These are phyloP conservation scores for Crithidia thermophila DNA, from an alignment of 208 protist species.

Conservation along the genomic window DNA sequence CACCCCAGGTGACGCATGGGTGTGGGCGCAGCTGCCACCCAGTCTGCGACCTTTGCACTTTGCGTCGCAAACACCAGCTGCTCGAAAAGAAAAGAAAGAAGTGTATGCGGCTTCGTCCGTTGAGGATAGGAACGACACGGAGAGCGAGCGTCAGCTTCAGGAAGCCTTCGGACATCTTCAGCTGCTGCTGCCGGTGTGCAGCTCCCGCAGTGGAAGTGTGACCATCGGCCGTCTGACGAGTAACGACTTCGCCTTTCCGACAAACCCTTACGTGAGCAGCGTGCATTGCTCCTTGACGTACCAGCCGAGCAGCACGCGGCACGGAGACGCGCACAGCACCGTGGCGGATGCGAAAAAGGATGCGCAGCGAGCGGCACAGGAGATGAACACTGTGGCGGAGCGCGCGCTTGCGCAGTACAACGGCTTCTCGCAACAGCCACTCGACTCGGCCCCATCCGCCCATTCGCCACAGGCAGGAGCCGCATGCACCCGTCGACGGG, in stretches of 20 bases:
- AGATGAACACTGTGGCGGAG: not conserved
- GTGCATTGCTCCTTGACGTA: conserved; percentile 46
- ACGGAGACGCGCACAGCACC: not conserved
- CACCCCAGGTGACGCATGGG: conserved; percentile 7
- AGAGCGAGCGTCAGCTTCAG: too few relatives aligned
- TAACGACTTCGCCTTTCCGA: conserved; percentile 41
- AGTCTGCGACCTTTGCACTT: not conserved
- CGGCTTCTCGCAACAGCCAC: not conserved
- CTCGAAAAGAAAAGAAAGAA: not conserved
- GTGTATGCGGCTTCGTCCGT: not conserved
- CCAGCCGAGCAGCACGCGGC: conserved; percentile 1
- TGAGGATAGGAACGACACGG: not conserved
- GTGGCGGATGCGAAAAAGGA: not conserved
- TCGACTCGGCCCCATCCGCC: too few relatives aligned
- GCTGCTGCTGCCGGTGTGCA: conserved; percentile 33
- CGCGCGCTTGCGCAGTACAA: not conserved
- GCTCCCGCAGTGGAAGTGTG: conserved; percentile 20
- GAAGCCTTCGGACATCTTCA: not conserved
- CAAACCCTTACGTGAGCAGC: conserved; percentile 56
- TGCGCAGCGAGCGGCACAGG: conserved; percentile 1
- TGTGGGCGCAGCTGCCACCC: not conserved
- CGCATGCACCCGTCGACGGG: not conserved
- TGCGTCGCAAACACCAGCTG: not conserved
- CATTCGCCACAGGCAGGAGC: too few relatives aligned
- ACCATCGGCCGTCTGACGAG: conserved; percentile 41